Conservation (phyloP, 495 filamentous ascomycete species). For the Jackrogersella multiformis region DNA sequence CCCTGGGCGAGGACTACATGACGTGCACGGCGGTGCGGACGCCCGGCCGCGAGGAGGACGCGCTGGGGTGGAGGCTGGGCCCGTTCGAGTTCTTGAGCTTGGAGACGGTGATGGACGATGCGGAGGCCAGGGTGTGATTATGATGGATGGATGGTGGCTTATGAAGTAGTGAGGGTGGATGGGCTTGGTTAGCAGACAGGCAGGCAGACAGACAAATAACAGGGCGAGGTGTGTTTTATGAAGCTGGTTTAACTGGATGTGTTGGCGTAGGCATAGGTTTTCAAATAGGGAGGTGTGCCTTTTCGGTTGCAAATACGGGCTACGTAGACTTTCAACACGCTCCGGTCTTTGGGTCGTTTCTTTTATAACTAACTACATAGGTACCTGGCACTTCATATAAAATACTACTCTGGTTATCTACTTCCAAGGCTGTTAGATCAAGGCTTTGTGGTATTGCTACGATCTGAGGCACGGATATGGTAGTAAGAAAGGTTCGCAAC, state of each 20-base stretch:
- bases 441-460: background rate
- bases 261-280: background rate
- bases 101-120: constrained; percentile 51
- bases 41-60: constrained; percentile 47
- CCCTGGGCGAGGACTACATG: constrained; percentile 58
- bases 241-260: background rate
- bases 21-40: constrained; percentile 57
- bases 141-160: background rate
- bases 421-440: too few relatives aligned
- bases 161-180: background rate
- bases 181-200: background rate
- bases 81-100: constrained; percentile 50
- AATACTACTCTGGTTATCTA: too few relatives aligned
- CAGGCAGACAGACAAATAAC: background rate
- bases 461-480: constrained; percentile 5
- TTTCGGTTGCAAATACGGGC: too few relatives aligned
- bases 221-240: too few relatives aligned
- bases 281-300: too few relatives aligned
- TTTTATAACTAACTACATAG: background rate
- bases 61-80: constrained; percentile 51
- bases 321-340: background rate
- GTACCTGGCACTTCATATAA: too few relatives aligned
- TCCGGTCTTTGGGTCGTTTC: constrained; percentile 17
- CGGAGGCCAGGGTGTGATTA: constrained; percentile 42
- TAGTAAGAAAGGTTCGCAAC: too few relatives aligned